Evolutionary conservation across 1,284 basidiomycete species (phyloP), one percentile per base, ranked within the genome.

Genomic region (Pseudozyma pruni): DNA sequence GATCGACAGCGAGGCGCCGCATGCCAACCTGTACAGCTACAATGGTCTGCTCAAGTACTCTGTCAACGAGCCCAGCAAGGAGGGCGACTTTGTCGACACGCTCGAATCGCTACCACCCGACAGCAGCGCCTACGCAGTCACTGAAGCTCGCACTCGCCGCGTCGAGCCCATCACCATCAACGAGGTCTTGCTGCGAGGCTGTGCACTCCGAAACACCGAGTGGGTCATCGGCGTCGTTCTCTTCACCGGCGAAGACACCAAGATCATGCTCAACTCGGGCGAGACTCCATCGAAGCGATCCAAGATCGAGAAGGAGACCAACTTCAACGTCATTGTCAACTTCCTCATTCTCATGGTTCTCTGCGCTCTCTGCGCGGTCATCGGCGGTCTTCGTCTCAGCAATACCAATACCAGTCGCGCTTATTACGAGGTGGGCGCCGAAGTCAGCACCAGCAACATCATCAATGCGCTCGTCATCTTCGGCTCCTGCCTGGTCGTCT

Each of bases 241-340:
- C 29, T 98, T 94, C 83, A 98, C 95, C 0, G 95, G 95, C 29
- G 87, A 89, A 3, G 94, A 98, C 84, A 94, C 94, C 47, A 98
- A 98, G 87, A 98, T 98, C 81, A 95, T 98, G 91, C 85, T 97
- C 72, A 98, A 98, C 77, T 92, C 92, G 34, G 93, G 93, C 22
- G 90, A 89, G 16, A 84, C 83, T 4, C 83, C 83, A 0, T 93
- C 91, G 17, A 98, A 98, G 81, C 90, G 92, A 54, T 91, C 90
- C 77, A 97, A 96, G 86, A 96, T 98, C 79, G 94, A 97, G 85
- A 91, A 89, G 84, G 94, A 98, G 86, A 98, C 95, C n/a, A 97
- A 96, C 83, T 95, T 94, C 86, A 97, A 97, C 81, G 94, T 98
- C 72, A 85, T 94, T 51, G 91, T 95, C 86, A 98, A 98, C 84